Evolutionary conservation across 2,329 filamentous ascomycete species (phyloP).

Genomic region (Epichloe coenophiala): DNA sequence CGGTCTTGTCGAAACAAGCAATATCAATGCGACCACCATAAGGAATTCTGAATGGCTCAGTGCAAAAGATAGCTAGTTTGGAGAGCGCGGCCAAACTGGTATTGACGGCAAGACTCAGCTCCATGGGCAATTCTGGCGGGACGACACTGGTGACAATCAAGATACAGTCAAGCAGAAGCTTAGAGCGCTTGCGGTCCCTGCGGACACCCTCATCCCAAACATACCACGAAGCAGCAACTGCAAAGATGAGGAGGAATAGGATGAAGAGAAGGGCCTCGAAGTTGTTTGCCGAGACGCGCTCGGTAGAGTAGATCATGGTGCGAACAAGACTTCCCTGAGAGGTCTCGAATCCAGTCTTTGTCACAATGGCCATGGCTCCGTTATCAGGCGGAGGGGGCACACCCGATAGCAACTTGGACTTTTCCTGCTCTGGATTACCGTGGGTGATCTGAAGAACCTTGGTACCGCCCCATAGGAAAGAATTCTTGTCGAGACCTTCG

Average conservation of each 20-base stretch:
- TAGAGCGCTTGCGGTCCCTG: slow-evolving; percentile 91
- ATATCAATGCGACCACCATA: slow-evolving; percentile 91
- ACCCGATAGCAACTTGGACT: slow-evolving; percentile 57
- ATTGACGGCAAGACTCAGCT: slow-evolving; percentile 92
- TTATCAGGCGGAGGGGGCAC: slow-evolving; percentile 81
- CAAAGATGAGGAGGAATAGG: slow-evolving; percentile 89
- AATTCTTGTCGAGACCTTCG: slow-evolving; percentile 89
- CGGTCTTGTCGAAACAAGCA: slow-evolving; percentile 97
- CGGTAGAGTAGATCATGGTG: slow-evolving; percentile 99
- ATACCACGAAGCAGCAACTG: slow-evolving; percentile 95
- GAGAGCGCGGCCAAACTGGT: slow-evolving; percentile 89
- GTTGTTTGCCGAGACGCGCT: slow-evolving; percentile 97
- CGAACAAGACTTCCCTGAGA: slow-evolving; percentile 94
- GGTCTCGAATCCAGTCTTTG: slow-evolving; percentile 97
- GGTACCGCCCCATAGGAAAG: slow-evolving; percentile 92
- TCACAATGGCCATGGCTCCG: slow-evolving; percentile 83
- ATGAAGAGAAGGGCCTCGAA: slow-evolving; percentile 95
- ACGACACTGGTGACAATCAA: slow-evolving; percentile 97
- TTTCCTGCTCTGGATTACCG: slow-evolving; percentile 62
- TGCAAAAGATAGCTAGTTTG: slow-evolving; percentile 96
- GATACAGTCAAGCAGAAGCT: slow-evolving; percentile 91
- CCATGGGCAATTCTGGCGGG: slow-evolving; percentile 97
- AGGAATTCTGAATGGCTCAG: slow-evolving; percentile 95
- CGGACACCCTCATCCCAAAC: slow-evolving; percentile 95
- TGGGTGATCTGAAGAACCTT: slow-evolving; percentile 95